Conservation (phyloP, 2,329 filamentous ascomycete species). For the Helotiales sp. region DNA sequence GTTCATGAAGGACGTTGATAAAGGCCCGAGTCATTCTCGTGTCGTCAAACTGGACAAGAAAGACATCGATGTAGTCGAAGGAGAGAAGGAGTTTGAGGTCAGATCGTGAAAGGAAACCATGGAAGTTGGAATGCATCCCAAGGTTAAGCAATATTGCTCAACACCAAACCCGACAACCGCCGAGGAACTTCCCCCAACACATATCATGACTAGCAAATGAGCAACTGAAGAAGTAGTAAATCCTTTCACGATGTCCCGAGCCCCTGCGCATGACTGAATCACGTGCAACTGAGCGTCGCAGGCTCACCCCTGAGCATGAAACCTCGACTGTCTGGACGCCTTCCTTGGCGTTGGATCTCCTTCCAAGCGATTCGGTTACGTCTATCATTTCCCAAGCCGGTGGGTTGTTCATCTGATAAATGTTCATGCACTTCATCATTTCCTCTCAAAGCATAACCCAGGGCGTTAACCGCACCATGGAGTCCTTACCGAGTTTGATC, state of each 20-base stretch:
- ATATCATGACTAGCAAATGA: too few species aligned
- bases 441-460: slow-evolving; percentile 1
- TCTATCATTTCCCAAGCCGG: not conserved
- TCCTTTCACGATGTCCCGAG: too few species aligned
- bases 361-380: not conserved
- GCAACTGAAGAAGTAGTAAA: too few species aligned
- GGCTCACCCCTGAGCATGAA: not conserved
- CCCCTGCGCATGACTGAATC: not conserved
- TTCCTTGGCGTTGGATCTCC: not conserved
- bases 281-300: not conserved
- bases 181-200: too few species aligned
- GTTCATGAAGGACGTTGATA: slow-evolving; percentile 73
- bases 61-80: slow-evolving; percentile 63
- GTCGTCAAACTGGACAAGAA: slow-evolving; percentile 75
- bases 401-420: slow-evolving; percentile 9
- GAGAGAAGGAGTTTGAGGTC: slow-evolving; percentile 67
- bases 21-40: slow-evolving; percentile 69
- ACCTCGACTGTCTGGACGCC: not conserved
- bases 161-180: too few species aligned
- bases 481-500: slow-evolving; percentile 1
- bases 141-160: too few species aligned
- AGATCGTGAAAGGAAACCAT: slow-evolving; percentile 2
- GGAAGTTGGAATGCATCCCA: not conserved
- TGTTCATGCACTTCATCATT: slow-evolving; percentile 9
- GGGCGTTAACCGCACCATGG: not conserved